Evolutionary conservation across 75 land plant species (phyloP).

Genomic region (Selaginella moellendorffii): DNA sequence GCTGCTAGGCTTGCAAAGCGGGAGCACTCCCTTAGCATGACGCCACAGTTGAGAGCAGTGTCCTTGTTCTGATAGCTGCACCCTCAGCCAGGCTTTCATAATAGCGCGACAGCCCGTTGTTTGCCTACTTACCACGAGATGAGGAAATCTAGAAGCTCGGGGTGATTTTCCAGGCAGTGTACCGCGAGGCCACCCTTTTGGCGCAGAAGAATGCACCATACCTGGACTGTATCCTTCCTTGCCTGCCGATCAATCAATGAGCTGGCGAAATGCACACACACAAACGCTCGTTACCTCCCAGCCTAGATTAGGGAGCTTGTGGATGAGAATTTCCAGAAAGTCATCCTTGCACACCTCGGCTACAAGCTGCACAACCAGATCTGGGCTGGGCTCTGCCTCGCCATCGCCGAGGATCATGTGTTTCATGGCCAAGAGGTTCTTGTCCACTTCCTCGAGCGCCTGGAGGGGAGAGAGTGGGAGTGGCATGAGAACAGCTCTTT

Average conservation of each 20-base stretch:
- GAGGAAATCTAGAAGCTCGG: slow-evolving; percentile 77
- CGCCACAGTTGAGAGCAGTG: slow-evolving; percentile 78
- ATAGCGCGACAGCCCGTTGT: background rate
- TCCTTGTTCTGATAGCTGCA: slow-evolving; percentile 90
- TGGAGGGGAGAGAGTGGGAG: too few species aligned
- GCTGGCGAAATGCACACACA: background rate
- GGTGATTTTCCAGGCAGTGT: slow-evolving; percentile 64
- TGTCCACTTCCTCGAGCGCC: slow-evolving; percentile 93
- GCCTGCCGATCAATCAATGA: slow-evolving; percentile 25
- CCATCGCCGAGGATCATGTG: slow-evolving; percentile 65
- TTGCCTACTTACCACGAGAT: slow-evolving; percentile 77
- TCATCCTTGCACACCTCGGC: slow-evolving; percentile 73
- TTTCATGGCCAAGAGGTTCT: slow-evolving; percentile 65
- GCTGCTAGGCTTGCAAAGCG: slow-evolving; percentile 56
- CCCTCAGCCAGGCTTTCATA: background rate
- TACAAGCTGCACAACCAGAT: slow-evolving; percentile 55
- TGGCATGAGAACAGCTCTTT: too few species aligned
- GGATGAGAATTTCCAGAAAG: slow-evolving; percentile 56
- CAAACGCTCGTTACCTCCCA: slow-evolving; percentile 55
- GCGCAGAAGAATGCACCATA: slow-evolving; percentile 63
- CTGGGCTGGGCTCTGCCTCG: slow-evolving; percentile 66
- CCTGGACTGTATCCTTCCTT: slow-evolving; percentile 78
- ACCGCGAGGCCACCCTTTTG: slow-evolving; percentile 57
- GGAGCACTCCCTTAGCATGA: slow-evolving; percentile 92
- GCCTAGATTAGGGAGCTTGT: slow-evolving; percentile 55